phyloP scores from a whole-genome alignment of 2,329 filamentous ascomycete genomes.

The Teratosphaeriaceae sp. region DNA sequence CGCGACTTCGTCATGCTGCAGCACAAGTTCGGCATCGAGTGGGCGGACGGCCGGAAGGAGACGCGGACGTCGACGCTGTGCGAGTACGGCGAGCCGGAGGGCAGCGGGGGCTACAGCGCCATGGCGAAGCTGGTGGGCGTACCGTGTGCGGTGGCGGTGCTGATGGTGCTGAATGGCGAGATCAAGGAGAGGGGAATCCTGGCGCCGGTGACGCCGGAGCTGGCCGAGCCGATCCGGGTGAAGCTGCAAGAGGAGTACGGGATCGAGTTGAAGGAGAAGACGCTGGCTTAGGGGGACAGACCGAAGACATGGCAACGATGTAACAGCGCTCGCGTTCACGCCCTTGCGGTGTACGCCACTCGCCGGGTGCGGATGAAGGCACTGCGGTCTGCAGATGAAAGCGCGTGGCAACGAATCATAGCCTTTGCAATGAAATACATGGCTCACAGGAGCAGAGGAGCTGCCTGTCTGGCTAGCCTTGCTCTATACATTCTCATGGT shows the following conservation, averaged over 20 bases:
- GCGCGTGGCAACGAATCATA: no score
- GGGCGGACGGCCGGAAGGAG: constrained; percentile 70
- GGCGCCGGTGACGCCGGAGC: constrained; percentile 66
- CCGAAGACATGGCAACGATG: background rate
- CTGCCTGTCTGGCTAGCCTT: no score
- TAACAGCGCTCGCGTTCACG: background rate
- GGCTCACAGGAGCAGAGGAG: no score
- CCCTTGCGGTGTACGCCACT: no score
- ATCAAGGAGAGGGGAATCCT: constrained; percentile 47
- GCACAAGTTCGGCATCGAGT: constrained; percentile 78
- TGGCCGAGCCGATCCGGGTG: constrained; percentile 68
- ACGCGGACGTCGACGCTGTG: constrained; percentile 72
- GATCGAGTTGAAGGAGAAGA: constrained; percentile 68
- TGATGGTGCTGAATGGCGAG: constrained; percentile 31
- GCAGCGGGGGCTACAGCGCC: constrained; percentile 56
- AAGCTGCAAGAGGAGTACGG: constrained; percentile 72
- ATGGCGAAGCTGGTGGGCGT: constrained; percentile 82
- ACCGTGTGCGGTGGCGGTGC: constrained; percentile 65
- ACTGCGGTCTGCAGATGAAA: no score
- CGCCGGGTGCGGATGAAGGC: no score
- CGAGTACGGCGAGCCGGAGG: constrained; percentile 74
- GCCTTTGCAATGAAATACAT: no score
- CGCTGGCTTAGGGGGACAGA: constrained; percentile 19
- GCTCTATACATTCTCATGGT: no score
- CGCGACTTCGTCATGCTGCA: constrained; percentile 75